Evolutionary conservation across 1,284 basidiomycete genomes (phyloP).

Genomic region (Sanghuangporus weigelae): DNA sequence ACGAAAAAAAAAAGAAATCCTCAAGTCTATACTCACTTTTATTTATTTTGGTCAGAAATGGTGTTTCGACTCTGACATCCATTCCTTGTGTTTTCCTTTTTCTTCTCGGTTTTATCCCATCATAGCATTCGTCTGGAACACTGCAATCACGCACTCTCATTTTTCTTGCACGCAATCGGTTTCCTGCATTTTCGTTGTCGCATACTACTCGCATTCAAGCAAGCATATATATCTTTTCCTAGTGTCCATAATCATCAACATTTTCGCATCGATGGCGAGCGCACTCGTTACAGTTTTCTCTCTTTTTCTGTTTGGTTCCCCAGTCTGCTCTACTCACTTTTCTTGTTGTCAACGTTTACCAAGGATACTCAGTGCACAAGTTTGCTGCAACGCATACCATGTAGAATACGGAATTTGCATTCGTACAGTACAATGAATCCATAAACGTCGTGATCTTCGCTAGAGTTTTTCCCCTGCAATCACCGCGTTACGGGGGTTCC

Average conservation of each 20-base stretch:
- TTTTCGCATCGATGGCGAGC: background rate
- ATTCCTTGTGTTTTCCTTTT: background rate
- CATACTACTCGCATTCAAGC: background rate
- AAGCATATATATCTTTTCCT: background rate
- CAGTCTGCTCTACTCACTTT: background rate
- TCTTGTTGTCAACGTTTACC: background rate
- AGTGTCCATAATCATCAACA: background rate
- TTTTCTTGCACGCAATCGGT: background rate
- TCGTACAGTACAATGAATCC: background rate
- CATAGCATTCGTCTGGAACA: background rate
- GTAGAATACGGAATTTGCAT: background rate
- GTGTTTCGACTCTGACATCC: background rate
- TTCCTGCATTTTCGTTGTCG: background rate
- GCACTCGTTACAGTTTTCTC: background rate
- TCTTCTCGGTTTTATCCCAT: background rate
- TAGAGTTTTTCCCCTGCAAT: background rate
- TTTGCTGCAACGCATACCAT: slow-evolving; percentile 4
- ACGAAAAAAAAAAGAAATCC: background rate
- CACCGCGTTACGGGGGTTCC: too few relatives aligned
- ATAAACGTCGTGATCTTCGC: background rate
- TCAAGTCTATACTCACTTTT: too few relatives aligned
- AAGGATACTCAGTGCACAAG: background rate
- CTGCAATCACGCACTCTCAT: background rate
- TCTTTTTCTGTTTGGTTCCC: background rate
- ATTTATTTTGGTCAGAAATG: background rate